Percentiles rank a stretch among this genome's conserved stretches.
phyloP scores from a whole-genome alignment of 805 yeast species.

The Candida peoriensis region DNA sequence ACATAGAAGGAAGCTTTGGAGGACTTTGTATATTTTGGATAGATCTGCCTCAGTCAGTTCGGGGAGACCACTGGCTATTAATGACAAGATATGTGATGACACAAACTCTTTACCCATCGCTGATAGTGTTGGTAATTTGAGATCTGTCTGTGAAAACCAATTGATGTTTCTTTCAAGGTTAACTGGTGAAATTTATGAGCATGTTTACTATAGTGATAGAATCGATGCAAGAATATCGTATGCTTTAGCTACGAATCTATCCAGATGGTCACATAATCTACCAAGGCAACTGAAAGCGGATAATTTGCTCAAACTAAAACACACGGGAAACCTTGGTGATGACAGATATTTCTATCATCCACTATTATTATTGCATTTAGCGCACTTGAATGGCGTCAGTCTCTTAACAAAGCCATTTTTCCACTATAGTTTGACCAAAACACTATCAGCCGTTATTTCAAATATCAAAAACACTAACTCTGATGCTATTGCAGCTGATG shows the following conservation, averaged over 20 bases:
- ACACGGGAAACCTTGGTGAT: background rate
- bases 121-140: conserved; percentile 46
- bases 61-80: conserved; percentile 30
- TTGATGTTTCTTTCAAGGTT: conserved; percentile 21
- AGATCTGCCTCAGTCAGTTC: conserved; percentile 25
- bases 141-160: conserved; percentile 9
- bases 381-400: conserved; percentile 27
- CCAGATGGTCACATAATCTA: conserved; percentile 8
- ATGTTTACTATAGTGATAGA: conserved; percentile 24
- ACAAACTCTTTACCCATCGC: conserved; percentile 12
- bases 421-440: conserved; percentile 19
- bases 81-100: conserved; percentile 31
- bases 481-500: conserved; percentile 1
- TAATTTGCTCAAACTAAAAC: conserved; percentile 1
- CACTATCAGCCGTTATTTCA: background rate
- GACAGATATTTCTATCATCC: conserved; percentile 3
- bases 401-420: conserved; percentile 33
- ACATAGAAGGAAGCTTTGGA: conserved; percentile 26
- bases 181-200: conserved; percentile 26
- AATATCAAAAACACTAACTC: conserved; percentile 1
- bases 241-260: conserved; percentile 28
- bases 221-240: conserved; percentile 24
- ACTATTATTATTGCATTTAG: conserved; percentile 26
- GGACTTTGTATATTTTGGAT: conserved; percentile 26
- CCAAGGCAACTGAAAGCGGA: conserved; percentile 6